phyloP scores from a whole-genome alignment of 345 rosid genomes.

The Eutrema japonicum region DNA sequence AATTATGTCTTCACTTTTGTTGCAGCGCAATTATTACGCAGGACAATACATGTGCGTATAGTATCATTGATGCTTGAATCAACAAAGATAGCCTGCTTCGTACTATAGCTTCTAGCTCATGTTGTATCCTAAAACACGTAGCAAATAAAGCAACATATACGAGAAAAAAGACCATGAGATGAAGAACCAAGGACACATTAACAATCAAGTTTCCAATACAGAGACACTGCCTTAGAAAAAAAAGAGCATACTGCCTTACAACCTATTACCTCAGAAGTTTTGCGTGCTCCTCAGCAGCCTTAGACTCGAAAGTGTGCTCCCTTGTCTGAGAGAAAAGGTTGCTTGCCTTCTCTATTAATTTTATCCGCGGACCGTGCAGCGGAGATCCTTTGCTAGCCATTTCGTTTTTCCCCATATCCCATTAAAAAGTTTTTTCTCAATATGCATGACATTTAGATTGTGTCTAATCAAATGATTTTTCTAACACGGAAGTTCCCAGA shows the following conservation, averaged over 20 bases:
- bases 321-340: constrained; percentile 81
- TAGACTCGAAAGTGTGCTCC: constrained; percentile 91
- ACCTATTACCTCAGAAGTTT: constrained; percentile 75
- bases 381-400: constrained; percentile 99
- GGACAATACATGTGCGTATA: constrained; percentile 90
- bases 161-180: constrained; percentile 9
- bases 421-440: too few relatives aligned
- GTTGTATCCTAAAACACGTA: constrained; percentile 70
- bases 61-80: constrained; percentile 99
- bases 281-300: constrained; percentile 98
- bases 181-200: not conserved
- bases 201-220: constrained; percentile 12
- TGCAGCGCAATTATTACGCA: constrained; percentile 84
- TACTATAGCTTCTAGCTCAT: constrained; percentile 87
- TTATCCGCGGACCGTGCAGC: constrained; percentile 96
- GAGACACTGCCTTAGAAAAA: not conserved
- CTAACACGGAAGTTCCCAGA: too few relatives aligned
- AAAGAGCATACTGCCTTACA: constrained; percentile 13
- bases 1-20: constrained; percentile 54
- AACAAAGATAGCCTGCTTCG: constrained; percentile 94
- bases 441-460: too few relatives aligned
- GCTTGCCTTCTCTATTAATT: constrained; percentile 80
- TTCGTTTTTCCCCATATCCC: constrained; percentile 88
- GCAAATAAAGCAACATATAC: constrained; percentile 9
- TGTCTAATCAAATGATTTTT: too few relatives aligned